phyloP scores from a whole-genome alignment of 2,329 filamentous ascomycete genomes.

The Beauveria caledonica region DNA sequence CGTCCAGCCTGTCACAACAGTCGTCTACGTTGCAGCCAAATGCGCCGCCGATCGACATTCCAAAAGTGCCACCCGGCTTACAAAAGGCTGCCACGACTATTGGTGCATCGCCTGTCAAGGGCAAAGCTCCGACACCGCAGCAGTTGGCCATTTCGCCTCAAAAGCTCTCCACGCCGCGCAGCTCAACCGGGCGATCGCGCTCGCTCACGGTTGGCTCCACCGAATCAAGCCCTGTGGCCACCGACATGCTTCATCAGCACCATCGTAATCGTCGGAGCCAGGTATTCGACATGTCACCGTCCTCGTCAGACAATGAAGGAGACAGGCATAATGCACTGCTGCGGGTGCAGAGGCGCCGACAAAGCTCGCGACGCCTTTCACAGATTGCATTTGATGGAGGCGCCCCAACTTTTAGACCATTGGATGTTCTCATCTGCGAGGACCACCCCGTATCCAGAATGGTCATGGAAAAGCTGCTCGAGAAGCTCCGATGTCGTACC shows the following conservation, averaged over 20 bases:
- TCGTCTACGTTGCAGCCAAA: conserved; percentile 62
- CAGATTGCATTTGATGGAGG: conserved; percentile 80
- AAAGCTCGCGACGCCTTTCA: conserved; percentile 89
- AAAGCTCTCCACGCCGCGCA: conserved; percentile 54
- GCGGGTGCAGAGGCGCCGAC: conserved; percentile 85
- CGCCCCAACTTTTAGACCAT: conserved; percentile 69
- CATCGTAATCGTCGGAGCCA: conserved; percentile 91
- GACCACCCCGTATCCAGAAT: conserved; percentile 94
- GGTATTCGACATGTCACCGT: conserved; percentile 92
- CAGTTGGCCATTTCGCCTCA: conserved; percentile 53
- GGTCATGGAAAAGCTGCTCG: conserved; percentile 97
- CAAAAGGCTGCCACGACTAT: conserved; percentile 52
- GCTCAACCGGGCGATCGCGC: conserved; percentile 60
- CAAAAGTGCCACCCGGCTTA: conserved; percentile 51
- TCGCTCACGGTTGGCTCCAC: conserved; percentile 93
- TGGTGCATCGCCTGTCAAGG: conserved; percentile 49
- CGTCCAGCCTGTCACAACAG: conserved; percentile 75
- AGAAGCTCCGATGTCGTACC: conserved; percentile 90
- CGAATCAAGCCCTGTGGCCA: conserved; percentile 69
- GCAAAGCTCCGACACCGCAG: conserved; percentile 42
- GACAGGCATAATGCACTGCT: conserved; percentile 84
- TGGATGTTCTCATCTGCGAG: conserved; percentile 94
- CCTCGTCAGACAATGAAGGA: conserved; percentile 94
- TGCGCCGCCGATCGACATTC: conserved; percentile 63
- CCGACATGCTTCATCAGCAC: conserved; percentile 59